Evolutionary conservation across 108 stramenopile genomes (phyloP).

Genomic region (Cyclotella cryptica): DNA sequence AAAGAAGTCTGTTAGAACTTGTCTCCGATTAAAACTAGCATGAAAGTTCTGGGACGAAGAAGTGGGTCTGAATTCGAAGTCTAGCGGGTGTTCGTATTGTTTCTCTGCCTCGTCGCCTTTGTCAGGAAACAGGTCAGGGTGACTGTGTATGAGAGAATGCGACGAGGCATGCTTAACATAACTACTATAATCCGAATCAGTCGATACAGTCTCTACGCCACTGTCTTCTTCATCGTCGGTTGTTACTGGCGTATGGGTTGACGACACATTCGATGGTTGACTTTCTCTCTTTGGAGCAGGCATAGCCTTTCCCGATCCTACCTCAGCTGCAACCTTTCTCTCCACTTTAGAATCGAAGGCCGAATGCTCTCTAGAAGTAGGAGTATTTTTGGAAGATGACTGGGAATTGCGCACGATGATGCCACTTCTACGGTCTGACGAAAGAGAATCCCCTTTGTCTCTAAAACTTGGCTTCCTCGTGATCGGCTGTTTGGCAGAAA

Average conservation of each 20-base stretch:
- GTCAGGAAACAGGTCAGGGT: too few species aligned
- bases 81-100: background rate
- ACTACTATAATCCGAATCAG: constrained; percentile 5
- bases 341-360: background rate
- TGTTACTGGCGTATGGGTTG: constrained; percentile 6
- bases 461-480: too few species aligned
- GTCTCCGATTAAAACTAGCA: background rate
- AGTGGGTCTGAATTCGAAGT: constrained; percentile 7
- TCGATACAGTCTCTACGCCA: background rate
- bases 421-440: too few species aligned
- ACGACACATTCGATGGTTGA: background rate
- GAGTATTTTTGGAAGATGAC: background rate
- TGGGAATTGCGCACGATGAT: background rate
- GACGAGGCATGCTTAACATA: background rate
- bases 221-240: constrained; percentile 7
- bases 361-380: background rate
- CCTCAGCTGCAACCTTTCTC: background rate
- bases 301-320: too few species aligned
- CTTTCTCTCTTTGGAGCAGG: background rate
- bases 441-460: too few species aligned
- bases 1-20: constrained; percentile 2
- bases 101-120: background rate
- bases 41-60: background rate
- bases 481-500: too few species aligned
- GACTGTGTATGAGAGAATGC: background rate